Evolutionary conservation across 2,329 filamentous ascomycete species (phyloP).

Genomic region (Tolypocladium cylindrosporum): DNA sequence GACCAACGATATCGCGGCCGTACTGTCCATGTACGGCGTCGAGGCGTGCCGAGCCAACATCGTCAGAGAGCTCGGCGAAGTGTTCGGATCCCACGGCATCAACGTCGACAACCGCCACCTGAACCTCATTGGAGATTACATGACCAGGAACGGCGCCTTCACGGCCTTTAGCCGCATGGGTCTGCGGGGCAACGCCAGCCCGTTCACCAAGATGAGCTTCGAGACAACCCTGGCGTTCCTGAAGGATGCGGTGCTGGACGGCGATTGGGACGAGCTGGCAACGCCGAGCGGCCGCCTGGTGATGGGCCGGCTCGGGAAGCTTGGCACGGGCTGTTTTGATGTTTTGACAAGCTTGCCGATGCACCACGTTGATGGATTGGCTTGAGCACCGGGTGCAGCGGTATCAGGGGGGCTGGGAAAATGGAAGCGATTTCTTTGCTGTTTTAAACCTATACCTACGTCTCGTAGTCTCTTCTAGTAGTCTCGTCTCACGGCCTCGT

Average conservation of each 20-base stretch:
- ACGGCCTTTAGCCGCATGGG: constrained; percentile 89
- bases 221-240: constrained; percentile 93
- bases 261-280: constrained; percentile 79
- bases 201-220: constrained; percentile 98
- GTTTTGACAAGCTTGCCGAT: constrained; percentile 57
- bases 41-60: constrained; percentile 86
- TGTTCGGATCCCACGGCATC: constrained; percentile 89
- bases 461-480: too few relatives aligned
- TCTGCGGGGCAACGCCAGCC: constrained; percentile 71
- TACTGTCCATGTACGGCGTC: constrained; percentile 80
- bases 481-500: too few relatives aligned
- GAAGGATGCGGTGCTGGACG: constrained; percentile 81
- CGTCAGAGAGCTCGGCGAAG: constrained; percentile 71
- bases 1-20: constrained; percentile 86
- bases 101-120: constrained; percentile 83
- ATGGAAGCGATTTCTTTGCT: too few relatives aligned
- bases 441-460: too few relatives aligned
- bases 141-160: constrained; percentile 90
- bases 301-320: constrained; percentile 67
- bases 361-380: constrained; percentile 29
- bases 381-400: too few relatives aligned
- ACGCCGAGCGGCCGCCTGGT: constrained; percentile 84
- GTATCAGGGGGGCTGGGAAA: too few relatives aligned
- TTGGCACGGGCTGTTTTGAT: constrained; percentile 89
- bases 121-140: constrained; percentile 91